Evolutionary conservation across 2,329 filamentous ascomycete species (phyloP), one percentile per base, ranked within the genome.

Genomic region (Neonectria neomacrospora): DNA sequence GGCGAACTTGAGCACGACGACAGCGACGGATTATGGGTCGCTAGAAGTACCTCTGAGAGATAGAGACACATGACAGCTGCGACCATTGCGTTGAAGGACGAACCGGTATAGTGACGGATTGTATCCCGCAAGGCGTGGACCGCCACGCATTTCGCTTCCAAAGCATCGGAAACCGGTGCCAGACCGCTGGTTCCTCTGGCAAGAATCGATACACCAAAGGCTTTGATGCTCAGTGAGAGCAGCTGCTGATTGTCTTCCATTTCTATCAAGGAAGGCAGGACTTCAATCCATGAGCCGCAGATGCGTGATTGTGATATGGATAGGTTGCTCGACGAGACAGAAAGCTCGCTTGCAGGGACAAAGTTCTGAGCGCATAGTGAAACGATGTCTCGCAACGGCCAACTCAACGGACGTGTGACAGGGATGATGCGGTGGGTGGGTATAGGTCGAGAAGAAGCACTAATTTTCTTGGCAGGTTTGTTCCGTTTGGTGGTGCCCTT

Each of bases 231-330:
- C 1, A 73, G 67, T 2, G 67, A 64, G 6, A 81, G 59, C 3
- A 74, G 63, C 1, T 63, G 41, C 8, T 73, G 67, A 23, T 65
- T 61, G 4, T 54, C 41, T 1, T 67, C 56, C 12, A 64, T 64
- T 9, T 59, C 50, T 2, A 71, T 67, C 3, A 81, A 68, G 0
- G 68, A 62, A 1, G 78, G 79, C 6, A 81, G 71, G 8, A 77
- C 72, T 54, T 78, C 77, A 0, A 81, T 74, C 80, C 80, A 82
- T 1, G 77, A 71, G 8, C 79, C 80, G 58, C 79, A 81, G 47
- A 80, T 75, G 10, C 75, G 73, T 23, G 73, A 79, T 53, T 80
- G 79, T 54, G 69, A 67, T 11, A 54, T 20, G 16, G 37, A 30
- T 11, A 58, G 20, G 16, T 41, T 16, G 2, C 39, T 20, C 1